A percentile compares a stretch with the other conserved stretches of the same genome.
phyloP scores from a whole-genome alignment of 2,329 filamentous ascomycete species.

The Nothopassalora personata region DNA sequence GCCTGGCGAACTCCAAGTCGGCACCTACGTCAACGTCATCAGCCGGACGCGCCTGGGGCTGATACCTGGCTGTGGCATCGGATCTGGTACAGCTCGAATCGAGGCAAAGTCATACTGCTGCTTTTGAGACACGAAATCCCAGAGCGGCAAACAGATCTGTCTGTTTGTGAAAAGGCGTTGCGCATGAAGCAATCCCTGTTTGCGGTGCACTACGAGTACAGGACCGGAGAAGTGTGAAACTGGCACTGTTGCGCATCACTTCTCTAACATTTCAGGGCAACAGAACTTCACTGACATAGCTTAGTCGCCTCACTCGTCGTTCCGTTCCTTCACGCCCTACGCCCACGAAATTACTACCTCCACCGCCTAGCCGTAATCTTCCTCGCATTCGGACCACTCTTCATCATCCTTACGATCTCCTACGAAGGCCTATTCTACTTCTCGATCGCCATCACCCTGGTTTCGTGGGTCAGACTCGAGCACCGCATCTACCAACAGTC shows the following conservation, averaged over 20 bases:
- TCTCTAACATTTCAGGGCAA: neutral
- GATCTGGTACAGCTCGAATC: neutral
- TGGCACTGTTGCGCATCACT: neutral
- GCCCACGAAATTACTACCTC: constrained; percentile 81
- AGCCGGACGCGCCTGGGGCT: neutral
- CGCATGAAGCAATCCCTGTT: neutral
- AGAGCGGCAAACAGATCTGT: neutral
- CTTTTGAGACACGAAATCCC: constrained; percentile 1
- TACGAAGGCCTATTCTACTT: constrained; percentile 97
- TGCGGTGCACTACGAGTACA: neutral
- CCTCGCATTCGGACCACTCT: constrained; percentile 84
- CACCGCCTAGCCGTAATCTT: constrained; percentile 86
- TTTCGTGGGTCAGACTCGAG: constrained; percentile 90
- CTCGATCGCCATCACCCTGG: constrained; percentile 72
- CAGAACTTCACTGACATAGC: constrained; percentile 12
- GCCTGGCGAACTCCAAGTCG: constrained; percentile 10
- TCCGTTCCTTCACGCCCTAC: constrained; percentile 73
- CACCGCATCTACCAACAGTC: constrained; percentile 58
- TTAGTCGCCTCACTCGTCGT: constrained; percentile 68
- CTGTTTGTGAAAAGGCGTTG: neutral
- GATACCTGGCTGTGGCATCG: neutral
- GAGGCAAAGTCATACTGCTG: neutral
- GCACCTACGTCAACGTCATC: neutral
- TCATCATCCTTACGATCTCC: constrained; percentile 93
- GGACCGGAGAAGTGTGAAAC: neutral